Evolutionary conservation across 78 protist species (phyloP).

Genomic region (Guillardia theta): DNA sequence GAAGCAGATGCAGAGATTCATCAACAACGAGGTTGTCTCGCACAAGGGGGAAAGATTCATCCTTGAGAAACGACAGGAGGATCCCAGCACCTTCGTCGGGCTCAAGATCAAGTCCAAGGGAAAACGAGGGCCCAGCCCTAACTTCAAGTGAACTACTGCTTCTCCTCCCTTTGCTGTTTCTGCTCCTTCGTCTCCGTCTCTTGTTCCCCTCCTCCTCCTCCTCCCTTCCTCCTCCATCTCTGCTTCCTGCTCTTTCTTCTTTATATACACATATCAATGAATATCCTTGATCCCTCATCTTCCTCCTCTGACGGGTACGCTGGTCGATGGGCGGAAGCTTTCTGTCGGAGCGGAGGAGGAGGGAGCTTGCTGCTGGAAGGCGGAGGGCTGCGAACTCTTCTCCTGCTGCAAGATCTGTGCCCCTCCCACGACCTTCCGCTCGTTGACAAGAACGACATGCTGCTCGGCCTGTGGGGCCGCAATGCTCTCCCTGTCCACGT

Average conservation of each 20-base stretch:
- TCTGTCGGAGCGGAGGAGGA: no score
- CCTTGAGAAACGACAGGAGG: not conserved
- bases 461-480: not conserved
- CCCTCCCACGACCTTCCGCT: not conserved
- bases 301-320: no score
- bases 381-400: no score
- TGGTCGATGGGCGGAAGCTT: no score
- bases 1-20: not conserved
- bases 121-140: not conserved
- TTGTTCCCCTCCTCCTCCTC: not conserved
- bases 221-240: not conserved
- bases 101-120: not conserved
- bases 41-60: slow-evolving; percentile 9
- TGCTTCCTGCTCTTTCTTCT: not conserved
- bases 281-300: no score
- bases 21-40: slow-evolving; percentile 33
- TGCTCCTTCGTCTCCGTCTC: no score
- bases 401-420: not conserved
- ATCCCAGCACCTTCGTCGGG: not conserved
- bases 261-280: no score
- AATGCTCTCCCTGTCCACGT: not conserved
- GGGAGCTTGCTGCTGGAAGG: no score
- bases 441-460: not conserved
- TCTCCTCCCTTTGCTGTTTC: no score
- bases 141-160: not conserved